These are phyloP conservation scores for Paxillus rubicundulus DNA, from an alignment of 768 basidiomycete species.

Conservation along the genomic window DNA sequence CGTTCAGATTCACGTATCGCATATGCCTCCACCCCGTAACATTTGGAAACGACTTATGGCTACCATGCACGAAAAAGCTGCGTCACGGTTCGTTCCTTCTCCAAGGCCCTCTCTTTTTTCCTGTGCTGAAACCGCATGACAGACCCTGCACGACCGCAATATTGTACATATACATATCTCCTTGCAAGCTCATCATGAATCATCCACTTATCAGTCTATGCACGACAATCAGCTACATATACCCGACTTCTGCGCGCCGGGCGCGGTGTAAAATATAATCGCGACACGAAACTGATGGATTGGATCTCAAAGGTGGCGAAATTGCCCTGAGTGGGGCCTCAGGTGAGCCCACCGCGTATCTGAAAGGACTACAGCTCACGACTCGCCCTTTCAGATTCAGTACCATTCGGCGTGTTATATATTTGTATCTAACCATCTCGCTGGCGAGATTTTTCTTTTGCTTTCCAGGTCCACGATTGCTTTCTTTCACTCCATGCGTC, in stretches of 20 bases:
- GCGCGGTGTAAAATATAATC: slow-evolving; percentile 24
- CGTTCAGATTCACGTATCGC: not conserved
- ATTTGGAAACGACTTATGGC: not conserved
- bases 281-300: not conserved
- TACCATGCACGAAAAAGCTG: not conserved
- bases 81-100: slow-evolving; percentile 5
- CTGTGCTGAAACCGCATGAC: not conserved
- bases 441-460: not conserved
- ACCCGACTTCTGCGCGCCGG: slow-evolving; percentile 9
- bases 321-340: not conserved
- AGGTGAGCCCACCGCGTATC: no score
- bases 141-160: slow-evolving; percentile 9
- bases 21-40: not conserved
- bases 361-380: not conserved
- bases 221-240: not conserved
- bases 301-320: not conserved
- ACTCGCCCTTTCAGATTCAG: not conserved
- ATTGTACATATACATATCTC: not conserved
- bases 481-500: not conserved
- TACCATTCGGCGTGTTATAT: not conserved
- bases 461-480: not conserved
- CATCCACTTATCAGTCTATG: not conserved
- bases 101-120: not conserved
- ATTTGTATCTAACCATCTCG: not conserved
- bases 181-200: not conserved